Base-by-base conservation (phyloP, 176 grass and related monocot species). In the Oryza brachyantha region DNA sequence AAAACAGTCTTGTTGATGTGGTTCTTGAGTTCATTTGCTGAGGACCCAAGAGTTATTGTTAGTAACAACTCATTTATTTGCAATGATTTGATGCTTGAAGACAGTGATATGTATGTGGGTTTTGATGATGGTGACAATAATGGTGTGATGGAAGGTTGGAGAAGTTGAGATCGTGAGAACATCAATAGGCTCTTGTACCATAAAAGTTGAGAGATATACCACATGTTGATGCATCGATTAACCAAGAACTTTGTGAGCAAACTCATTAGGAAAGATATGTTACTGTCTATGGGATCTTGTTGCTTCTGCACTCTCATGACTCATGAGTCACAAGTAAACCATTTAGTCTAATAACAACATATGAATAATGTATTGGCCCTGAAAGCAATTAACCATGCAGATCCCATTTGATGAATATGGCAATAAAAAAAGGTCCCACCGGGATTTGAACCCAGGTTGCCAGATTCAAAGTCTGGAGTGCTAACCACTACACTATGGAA, bases 391-490 rank as follows among this genome's bases (percentile, higher is more conserved):
- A 11, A 11, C 40, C 11, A 43, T 14, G 13, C 11, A 50, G 46
- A 50, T 17, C 46, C 46, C 46, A 50, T 50, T 50, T 50, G 17
- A 50, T 14, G 46, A 50, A 5, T 50, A 50, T 50, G 46, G 13
- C 46, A 50, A 50, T 21, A 39, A 73, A 82, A 17, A 10, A 61
- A 95, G 89, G 90, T 93, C 74, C 80, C 74, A 80, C 83, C 69
- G 88, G 85, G 88, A 97, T 97, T 97, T 31, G 88, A 91, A 97
- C 93, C 88, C 88, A 91, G 83, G 90, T 97, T 81, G 69, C 88
- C 88, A 93, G 93, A 97, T 97, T 97, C 93, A 97, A 91, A 93
- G 90, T 97, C 88, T 93, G 86, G 88, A 93, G 90, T 93, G 93
- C 80, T 92, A 90, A 88, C 93, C 84, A 84, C 93, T 92, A 92